Percentiles rank a stretch among this genome's conserved stretches.
Evolutionary conservation across 495 filamentous ascomycete species (phyloP).

Genomic region (Bathelium albidoporum): DNA sequence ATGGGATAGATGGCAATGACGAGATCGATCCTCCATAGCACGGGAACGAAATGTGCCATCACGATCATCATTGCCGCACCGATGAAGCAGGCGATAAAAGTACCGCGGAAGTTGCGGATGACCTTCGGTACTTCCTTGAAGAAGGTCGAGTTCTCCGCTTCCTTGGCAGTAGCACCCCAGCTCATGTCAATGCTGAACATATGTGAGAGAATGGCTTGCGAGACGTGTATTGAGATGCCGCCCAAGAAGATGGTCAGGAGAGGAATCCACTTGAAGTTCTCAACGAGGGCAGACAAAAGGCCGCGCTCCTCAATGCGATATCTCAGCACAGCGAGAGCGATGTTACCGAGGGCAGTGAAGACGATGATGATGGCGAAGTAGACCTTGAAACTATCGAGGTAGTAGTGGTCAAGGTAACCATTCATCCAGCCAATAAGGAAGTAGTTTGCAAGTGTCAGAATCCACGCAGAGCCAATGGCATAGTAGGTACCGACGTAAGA

Average conservation of each 20-base stretch:
- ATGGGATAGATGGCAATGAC: constrained; percentile 52
- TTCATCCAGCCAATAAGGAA: constrained; percentile 56
- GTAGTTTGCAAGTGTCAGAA: constrained; percentile 68
- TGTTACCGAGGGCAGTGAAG: constrained; percentile 38
- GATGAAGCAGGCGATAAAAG: constrained; percentile 44
- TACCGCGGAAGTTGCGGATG: constrained; percentile 48
- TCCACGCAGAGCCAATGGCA: constrained; percentile 68
- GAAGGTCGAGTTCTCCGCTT: constrained; percentile 50
- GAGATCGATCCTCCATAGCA: constrained; percentile 45
- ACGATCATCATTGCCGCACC: constrained; percentile 40
- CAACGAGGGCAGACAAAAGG: constrained; percentile 26
- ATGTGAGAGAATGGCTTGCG: constrained; percentile 38
- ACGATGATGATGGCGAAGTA: constrained; percentile 41
- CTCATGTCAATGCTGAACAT: constrained; percentile 39
- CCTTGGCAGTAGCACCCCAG: constrained; percentile 46
- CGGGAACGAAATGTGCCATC: constrained; percentile 36
- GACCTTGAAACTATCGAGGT: constrained; percentile 40
- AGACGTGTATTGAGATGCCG: constrained; percentile 38
- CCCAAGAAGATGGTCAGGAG: constrained; percentile 40
- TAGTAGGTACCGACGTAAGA: constrained; percentile 86
- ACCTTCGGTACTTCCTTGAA: constrained; percentile 49
- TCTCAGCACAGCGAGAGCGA: constrained; percentile 37
- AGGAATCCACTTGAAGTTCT: constrained; percentile 40
- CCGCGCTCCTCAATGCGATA: constrained; percentile 34
- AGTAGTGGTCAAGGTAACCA: constrained; percentile 38